phyloP scores from a whole-genome alignment of 2,329 filamentous ascomycete genomes.

The Botrytis deweyae region DNA sequence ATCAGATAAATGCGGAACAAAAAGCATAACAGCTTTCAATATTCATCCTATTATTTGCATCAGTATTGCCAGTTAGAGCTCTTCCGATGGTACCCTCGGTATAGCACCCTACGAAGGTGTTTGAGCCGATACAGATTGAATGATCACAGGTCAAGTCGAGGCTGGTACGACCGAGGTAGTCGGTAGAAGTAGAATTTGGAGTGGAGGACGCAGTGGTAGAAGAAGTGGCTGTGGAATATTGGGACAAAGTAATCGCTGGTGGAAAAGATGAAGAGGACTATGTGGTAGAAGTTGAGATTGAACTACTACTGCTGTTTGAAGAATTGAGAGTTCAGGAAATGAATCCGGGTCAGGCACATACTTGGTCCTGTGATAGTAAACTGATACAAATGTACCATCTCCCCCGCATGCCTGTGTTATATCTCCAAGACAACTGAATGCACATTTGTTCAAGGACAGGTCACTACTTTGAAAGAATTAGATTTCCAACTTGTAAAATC shows the following conservation, averaged over 20 bases:
- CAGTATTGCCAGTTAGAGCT: conserved; percentile 29
- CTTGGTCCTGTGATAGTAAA: conserved; percentile 39
- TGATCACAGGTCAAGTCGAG: conserved; percentile 19
- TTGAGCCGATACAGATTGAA: conserved; percentile 22
- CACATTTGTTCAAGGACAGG: not conserved
- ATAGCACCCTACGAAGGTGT: conserved; percentile 38
- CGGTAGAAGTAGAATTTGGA: conserved; percentile 19
- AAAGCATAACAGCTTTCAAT: conserved; percentile 36
- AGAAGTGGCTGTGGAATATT: conserved; percentile 19
- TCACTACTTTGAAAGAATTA: too few relatives aligned
- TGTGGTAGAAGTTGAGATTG: conserved; percentile 7
- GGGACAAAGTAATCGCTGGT: not conserved
- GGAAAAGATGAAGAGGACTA: conserved; percentile 16
- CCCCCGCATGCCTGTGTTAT: conserved; percentile 33
- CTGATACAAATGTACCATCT: conserved; percentile 38
- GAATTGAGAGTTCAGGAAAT: not conserved
- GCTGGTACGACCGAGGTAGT: not conserved
- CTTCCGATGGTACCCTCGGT: conserved; percentile 36
- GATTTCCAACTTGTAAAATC: too few relatives aligned
- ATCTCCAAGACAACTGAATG: conserved; percentile 30
- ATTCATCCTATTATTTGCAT: conserved; percentile 30
- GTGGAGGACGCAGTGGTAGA: not conserved
- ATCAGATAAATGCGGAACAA: conserved; percentile 35
- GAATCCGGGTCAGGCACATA: conserved; percentile 30
- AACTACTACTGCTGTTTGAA: not conserved